Evolutionary conservation across 352 stramenopile species (phyloP), one percentile per base, ranked within the genome.

Genomic region (Phytopythium oedochilum): DNA sequence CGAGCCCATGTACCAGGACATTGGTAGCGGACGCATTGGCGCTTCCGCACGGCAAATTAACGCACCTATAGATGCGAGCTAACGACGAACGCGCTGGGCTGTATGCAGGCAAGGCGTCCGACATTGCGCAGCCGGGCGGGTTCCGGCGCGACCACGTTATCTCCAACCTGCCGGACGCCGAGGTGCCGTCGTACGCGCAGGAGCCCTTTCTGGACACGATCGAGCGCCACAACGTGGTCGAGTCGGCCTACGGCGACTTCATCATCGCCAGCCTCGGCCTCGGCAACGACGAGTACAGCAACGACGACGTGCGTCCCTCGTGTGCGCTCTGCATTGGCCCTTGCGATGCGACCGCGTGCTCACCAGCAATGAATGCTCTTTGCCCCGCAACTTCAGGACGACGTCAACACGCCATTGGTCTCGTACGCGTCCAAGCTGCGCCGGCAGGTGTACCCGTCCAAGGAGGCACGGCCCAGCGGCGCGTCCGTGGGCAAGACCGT

Each of bases 101-200:
- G 3, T 25, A 26, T 42, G 20, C 50, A 78, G 73, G 71, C 31
- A 78, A 75, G 36, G 74, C 74, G 32, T 85, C 74, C 29, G 74
- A 83, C 54, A 78, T 85, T 54, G 61, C 74, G 31, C 64, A 69
- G 47, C 74, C 74, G 2, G 74, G 74, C 34, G 74, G 74, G 35
- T 85, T 85, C 57, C 74, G 74, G 9, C 71, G 74, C 28, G 74
- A 72, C 56, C 74, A 85, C 58, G 65, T 83, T 51, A 80, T 85
- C 53, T 60, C 66, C 4, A 72, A 64, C 31, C 18, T 70, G 35
- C 59, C 42, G 29, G 74, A 63, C 35, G 68, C 67, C 39, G 26
- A 64, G 18, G 53, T 71, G 11, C 69, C 69, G 10, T 28, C 58
- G 22, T 80, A 83, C 49, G 72, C 68, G 26, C 71, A 83, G 48